Evolutionary conservation across 2,329 filamentous ascomycete species (phyloP).

Genomic region (Huntiella savannae): DNA sequence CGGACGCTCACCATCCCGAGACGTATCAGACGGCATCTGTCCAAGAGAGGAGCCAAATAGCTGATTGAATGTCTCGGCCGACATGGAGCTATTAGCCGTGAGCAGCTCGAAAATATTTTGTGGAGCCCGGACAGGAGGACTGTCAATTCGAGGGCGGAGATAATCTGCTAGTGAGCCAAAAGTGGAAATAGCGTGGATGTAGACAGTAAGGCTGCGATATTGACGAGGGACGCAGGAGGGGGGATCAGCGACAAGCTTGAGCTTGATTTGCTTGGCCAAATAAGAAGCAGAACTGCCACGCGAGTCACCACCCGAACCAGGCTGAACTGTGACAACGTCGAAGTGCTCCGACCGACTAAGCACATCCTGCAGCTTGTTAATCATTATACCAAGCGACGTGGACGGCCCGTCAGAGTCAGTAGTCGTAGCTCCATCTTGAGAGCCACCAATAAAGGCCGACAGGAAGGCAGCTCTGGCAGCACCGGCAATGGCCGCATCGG

Average conservation of each 20-base stretch:
- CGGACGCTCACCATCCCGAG: too few relatives aligned
- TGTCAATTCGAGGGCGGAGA: slow-evolving; percentile 59
- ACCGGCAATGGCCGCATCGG: slow-evolving; percentile 39
- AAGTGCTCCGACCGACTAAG: slow-evolving; percentile 95
- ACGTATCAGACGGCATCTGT: too few relatives aligned
- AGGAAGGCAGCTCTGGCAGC: slow-evolving; percentile 69
- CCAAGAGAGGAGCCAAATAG: slow-evolving; percentile 33
- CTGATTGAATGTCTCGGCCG: slow-evolving; percentile 58
- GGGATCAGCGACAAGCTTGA: slow-evolving; percentile 77
- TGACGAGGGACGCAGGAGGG: slow-evolving; percentile 73
- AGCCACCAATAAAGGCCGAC: slow-evolving; percentile 74
- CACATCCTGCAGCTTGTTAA: slow-evolving; percentile 87
- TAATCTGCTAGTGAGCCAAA: slow-evolving; percentile 97
- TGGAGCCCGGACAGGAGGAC: slow-evolving; percentile 20
- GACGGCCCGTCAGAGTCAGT: slow-evolving; percentile 48
- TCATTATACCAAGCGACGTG: slow-evolving; percentile 76
- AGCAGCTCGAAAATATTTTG: slow-evolving; percentile 44
- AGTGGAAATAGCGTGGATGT: slow-evolving; percentile 92
- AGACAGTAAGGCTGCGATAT: slow-evolving; percentile 92
- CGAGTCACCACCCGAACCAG: slow-evolving; percentile 77
- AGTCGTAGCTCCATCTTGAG: slow-evolving; percentile 47
- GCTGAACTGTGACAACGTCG: slow-evolving; percentile 87
- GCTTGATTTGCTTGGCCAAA: slow-evolving; percentile 84
- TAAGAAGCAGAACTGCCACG: slow-evolving; percentile 85
- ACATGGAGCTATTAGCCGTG: too few relatives aligned